Base-by-base conservation (phyloP, 495 filamentous ascomycete genomes). In the Neurospora sp. region DNA sequence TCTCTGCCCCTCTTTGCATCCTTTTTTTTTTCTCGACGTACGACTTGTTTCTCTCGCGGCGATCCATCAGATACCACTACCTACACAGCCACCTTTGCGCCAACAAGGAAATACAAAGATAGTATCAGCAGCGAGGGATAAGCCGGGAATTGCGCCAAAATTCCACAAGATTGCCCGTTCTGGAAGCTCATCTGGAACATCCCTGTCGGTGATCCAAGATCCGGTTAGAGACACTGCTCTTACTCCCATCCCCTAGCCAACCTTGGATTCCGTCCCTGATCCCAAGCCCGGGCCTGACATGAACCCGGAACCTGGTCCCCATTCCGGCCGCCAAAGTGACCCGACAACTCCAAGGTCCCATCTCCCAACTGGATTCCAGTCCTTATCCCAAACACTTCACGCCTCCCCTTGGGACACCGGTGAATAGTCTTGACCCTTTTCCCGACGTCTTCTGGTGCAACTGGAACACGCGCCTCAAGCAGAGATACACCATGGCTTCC, bases 401-500 rank as follows among this genome's bases (percentile, higher is more conserved):
- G 22, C 22, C 53, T 66, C 53, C 53, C 53, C 53, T 66, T 66
- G 53, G 53, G 53, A 66, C 53, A 66, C 53, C 53, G 53, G 53
- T 66, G 53, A 66, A 66, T 66, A 66, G 53, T 66, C 53, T 66
- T 66, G 53, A 66, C 27, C 53, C 53, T 66, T 66, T 66, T 27
- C 53, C 53, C 53, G 53, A 66, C 53, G 53, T 66, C 53, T 66
- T 66, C 53, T 66, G 53, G 53, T 66, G 53, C 53, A 66, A 35
- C 53, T 66, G 53, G 53, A 66, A 66, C 53, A 35, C 53, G 53
- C 53, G 53, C 53, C 53, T 66, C 53, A 66, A 66, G 53, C 53
- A 66, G 27, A 16, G 53, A 66, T 66, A 66, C 41, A 70, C 70
- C 74, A 98, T 98, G 96, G 94, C 96, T 74, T 98, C 96, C 44